phyloP scores from a whole-genome alignment of 2,329 filamentous ascomycete species.

The Hypoxylon sp. region DNA sequence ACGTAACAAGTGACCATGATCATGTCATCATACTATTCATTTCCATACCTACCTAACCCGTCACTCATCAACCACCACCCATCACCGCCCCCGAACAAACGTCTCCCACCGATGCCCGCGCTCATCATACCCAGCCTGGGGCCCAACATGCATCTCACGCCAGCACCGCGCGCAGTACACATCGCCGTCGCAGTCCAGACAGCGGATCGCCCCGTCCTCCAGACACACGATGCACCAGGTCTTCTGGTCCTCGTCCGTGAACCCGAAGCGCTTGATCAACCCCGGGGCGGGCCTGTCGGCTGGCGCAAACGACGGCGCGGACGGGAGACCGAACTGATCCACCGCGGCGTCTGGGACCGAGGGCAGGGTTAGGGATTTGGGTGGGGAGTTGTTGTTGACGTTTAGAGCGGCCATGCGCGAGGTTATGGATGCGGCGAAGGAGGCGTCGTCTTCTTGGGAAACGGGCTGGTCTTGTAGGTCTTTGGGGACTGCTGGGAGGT shows the following conservation, averaged over 20 bases:
- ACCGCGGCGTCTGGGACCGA: conserved; percentile 45
- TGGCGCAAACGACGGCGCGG: conserved; percentile 60
- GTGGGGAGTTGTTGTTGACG: conserved; percentile 43
- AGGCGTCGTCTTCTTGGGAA: conserved; percentile 41
- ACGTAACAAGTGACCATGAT: conserved; percentile 5
- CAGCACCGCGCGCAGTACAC: conserved; percentile 82
- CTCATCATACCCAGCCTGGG: conserved; percentile 75
- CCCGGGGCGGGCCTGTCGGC: conserved; percentile 52
- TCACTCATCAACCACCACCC: neutral
- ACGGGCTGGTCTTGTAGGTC: conserved; percentile 50
- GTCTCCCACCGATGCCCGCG: conserved; percentile 72
- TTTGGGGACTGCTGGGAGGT: conserved; percentile 58
- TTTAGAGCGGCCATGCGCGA: conserved; percentile 62
- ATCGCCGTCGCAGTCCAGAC: conserved; percentile 74
- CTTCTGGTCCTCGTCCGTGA: conserved; percentile 75
- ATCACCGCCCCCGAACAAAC: conserved; percentile 52
- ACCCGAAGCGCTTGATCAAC: conserved; percentile 53
- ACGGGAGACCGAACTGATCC: conserved; percentile 55
- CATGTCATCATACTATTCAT: neutral
- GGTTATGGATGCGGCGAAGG: conserved; percentile 57
- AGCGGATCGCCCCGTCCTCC: conserved; percentile 77
- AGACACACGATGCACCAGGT: conserved; percentile 86
- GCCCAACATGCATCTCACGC: conserved; percentile 80
- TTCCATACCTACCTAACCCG: too few species aligned
- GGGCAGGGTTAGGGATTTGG: conserved; percentile 38